These are phyloP conservation scores for Plantago elongata DNA, from an alignment of 257 asterid genomes.

Conservation along the genomic window DNA sequence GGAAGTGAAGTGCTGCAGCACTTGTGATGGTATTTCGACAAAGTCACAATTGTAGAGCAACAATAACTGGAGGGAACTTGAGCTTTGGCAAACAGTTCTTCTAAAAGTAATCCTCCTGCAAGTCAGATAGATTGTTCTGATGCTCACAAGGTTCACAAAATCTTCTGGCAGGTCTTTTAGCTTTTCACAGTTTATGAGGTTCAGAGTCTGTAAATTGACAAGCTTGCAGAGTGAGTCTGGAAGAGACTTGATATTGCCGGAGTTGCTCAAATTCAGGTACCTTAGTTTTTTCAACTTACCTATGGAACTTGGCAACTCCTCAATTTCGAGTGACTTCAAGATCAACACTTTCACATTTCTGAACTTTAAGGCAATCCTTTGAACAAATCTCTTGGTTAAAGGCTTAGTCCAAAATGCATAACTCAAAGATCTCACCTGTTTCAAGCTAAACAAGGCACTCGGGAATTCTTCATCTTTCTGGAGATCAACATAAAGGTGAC, in stretches of 20 bases:
- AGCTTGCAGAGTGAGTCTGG: slow-evolving; percentile 38
- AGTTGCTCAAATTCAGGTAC: slow-evolving; percentile 35
- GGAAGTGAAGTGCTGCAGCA: slow-evolving; percentile 27
- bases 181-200: slow-evolving; percentile 47
- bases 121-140: slow-evolving; percentile 42
- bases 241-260: slow-evolving; percentile 30
- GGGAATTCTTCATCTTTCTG: slow-evolving; percentile 23
- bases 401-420: slow-evolving; percentile 28
- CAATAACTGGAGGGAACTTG: slow-evolving; percentile 35
- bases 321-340: slow-evolving; percentile 33
- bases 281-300: slow-evolving; percentile 32
- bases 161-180: slow-evolving; percentile 32
- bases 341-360: slow-evolving; percentile 32
- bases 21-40: slow-evolving; percentile 32
- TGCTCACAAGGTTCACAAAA: slow-evolving; percentile 22
- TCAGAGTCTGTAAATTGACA: slow-evolving; percentile 40
- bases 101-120: slow-evolving; percentile 28
- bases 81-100: slow-evolving; percentile 16
- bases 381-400: slow-evolving; percentile 21
- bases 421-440: slow-evolving; percentile 35
- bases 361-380: slow-evolving; percentile 22
- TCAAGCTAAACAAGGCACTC: slow-evolving; percentile 21
- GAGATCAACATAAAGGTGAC: slow-evolving; percentile 28
- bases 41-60: slow-evolving; percentile 43
- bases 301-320: slow-evolving; percentile 39